Percentiles rank a stretch among this genome's conserved stretches.
These are phyloP conservation scores for Aspergillus glaucus DNA, from an alignment of 2,329 filamentous ascomycete species.

Conservation along the genomic window DNA sequence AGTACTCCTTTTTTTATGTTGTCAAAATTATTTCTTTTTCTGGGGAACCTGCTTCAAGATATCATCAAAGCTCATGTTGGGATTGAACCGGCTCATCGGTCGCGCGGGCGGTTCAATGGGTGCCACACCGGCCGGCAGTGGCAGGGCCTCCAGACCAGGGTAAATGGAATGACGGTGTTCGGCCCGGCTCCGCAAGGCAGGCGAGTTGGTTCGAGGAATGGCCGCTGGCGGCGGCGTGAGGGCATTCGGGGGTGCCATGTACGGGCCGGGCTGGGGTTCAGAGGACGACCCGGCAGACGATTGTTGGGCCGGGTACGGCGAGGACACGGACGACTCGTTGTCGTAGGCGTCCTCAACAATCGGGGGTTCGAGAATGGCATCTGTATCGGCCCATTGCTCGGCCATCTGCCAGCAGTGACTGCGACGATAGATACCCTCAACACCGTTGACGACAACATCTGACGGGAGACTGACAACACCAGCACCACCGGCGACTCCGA, in stretches of 20 bases:
- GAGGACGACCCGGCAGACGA: conserved; percentile 33
- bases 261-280: conserved; percentile 26
- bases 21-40: conserved; percentile 28
- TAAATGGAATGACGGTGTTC: conserved; percentile 40
- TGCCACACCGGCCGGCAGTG: conserved; percentile 36
- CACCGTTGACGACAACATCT: conserved; percentile 59
- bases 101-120: conserved; percentile 35
- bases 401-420: conserved; percentile 65
- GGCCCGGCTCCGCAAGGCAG: conserved; percentile 21
- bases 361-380: conserved; percentile 27
- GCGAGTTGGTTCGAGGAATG: conserved; percentile 30
- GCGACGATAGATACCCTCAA: conserved; percentile 62
- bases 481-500: conserved; percentile 54
- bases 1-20: no score
- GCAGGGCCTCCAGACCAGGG: conserved; percentile 40
- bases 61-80: conserved; percentile 45
- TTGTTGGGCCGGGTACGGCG: conserved; percentile 31
- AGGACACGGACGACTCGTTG: conserved; percentile 33
- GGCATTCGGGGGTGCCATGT: conserved; percentile 24
- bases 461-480: conserved; percentile 57
- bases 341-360: conserved; percentile 30
- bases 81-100: conserved; percentile 39
- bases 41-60: conserved; percentile 39
- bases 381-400: conserved; percentile 52
- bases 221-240: conserved; percentile 30